Percentiles rank a stretch among this genome's conserved stretches.
phyloP scores from a whole-genome alignment of 116 monocot species.

The Iris pallida region DNA sequence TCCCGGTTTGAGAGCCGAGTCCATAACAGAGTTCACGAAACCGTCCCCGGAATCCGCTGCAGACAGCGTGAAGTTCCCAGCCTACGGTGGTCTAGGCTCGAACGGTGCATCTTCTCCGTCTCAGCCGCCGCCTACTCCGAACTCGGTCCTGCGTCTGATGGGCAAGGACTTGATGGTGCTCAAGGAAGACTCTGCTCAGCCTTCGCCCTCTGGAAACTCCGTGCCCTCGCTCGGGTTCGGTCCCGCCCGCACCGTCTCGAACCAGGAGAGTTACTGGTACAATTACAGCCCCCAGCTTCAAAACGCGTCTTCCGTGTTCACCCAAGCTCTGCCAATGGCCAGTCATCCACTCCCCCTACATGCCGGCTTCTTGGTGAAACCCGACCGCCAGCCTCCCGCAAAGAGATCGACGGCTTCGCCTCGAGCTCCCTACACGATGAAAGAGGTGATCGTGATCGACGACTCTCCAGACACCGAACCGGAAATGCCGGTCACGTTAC shows the following conservation, averaged over 20 bases:
- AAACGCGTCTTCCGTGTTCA: no score
- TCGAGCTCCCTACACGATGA: background rate
- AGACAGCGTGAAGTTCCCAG: background rate
- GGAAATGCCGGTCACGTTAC: conserved; percentile 3
- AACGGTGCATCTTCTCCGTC: conserved; percentile 8
- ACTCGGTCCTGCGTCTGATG: conserved; percentile 57
- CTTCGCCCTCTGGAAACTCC: conserved; percentile 6
- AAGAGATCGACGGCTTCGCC: no score
- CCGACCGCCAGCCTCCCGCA: no score
- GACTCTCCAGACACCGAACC: conserved; percentile 28
- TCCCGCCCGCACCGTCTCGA: background rate
- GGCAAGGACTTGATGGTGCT: conserved; percentile 65
- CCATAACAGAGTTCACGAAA: background rate
- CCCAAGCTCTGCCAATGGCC: no score
- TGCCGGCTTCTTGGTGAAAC: no score
- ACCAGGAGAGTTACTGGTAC: background rate
- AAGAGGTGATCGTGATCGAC: conserved; percentile 48
- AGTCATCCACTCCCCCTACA: no score
- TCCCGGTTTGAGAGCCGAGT: conserved; percentile 18
- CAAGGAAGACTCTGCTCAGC: conserved; percentile 30
- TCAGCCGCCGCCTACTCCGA: conserved; percentile 23
- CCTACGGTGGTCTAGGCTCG: conserved; percentile 13
- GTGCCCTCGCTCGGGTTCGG: conserved; percentile 7
- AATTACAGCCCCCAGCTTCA: no score
- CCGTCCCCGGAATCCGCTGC: conserved; percentile 10